Evolutionary conservation across 306 rosid genomes (phyloP).

Genomic region (Medicago lupulina): DNA sequence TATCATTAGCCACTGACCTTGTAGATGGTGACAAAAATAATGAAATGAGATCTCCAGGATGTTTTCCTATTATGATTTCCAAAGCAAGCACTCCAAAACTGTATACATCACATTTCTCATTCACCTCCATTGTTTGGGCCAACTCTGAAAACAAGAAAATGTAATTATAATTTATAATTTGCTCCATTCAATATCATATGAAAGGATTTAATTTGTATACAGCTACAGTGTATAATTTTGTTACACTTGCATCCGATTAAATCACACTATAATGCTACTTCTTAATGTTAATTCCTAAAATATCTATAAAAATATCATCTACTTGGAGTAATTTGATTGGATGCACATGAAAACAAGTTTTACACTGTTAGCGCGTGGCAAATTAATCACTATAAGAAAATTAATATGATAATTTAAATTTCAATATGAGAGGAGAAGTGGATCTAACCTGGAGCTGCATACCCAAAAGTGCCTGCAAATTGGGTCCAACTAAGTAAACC

Average conservation of each 20-base stretch:
- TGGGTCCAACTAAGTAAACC: slow-evolving; percentile 32
- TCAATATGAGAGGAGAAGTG: slow-evolving; percentile 14
- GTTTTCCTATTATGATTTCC: slow-evolving; percentile 42
- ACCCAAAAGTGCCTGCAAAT: slow-evolving; percentile 47
- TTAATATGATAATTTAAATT: background rate
- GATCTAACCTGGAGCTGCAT: slow-evolving; percentile 49
- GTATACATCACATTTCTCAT: slow-evolving; percentile 40
- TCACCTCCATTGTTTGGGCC: slow-evolving; percentile 25
- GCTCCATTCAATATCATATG: background rate
- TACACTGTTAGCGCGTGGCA: background rate
- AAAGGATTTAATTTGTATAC: too few species aligned
- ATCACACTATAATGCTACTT: too few species aligned
- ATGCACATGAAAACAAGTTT: too few species aligned
- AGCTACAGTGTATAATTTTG: too few species aligned
- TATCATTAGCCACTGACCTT: background rate
- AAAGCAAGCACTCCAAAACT: slow-evolving; percentile 41
- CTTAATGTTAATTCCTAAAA: too few species aligned
- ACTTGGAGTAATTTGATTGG: too few species aligned
- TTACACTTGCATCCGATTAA: too few species aligned
- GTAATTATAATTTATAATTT: background rate
- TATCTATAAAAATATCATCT: too few species aligned
- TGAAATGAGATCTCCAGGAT: slow-evolving; percentile 37
- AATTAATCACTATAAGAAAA: background rate
- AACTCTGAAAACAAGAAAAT: slow-evolving; percentile 26
- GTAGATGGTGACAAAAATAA: slow-evolving; percentile 38